Percentiles rank a stretch among this genome's conserved stretches.
phyloP scores from a whole-genome alignment of 116 monocot genomes.

The Iris pallida region DNA sequence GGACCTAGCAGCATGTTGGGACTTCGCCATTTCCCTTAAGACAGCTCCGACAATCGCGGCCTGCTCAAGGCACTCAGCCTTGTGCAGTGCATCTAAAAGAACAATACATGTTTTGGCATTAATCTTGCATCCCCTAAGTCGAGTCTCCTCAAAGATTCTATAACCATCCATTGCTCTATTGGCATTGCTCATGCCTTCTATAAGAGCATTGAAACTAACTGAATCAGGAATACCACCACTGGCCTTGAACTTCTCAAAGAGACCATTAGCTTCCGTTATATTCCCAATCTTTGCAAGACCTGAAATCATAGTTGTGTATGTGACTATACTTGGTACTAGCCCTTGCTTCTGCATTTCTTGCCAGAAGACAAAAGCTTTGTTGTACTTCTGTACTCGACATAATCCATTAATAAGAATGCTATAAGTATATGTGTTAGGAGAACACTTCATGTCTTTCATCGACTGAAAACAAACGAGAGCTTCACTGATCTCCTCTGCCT shows the following conservation, averaged over 20 bases:
- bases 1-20: constrained; percentile 44
- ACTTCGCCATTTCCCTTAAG: constrained; percentile 65
- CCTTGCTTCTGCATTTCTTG: constrained; percentile 66
- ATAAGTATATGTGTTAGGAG: constrained; percentile 49
- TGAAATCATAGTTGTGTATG: constrained; percentile 55
- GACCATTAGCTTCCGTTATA: constrained; percentile 31
- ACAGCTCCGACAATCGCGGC: constrained; percentile 68
- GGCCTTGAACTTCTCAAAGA: constrained; percentile 56
- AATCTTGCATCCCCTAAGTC: constrained; percentile 41
- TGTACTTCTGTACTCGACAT: constrained; percentile 48
- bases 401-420: constrained; percentile 57
- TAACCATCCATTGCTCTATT: constrained; percentile 52
- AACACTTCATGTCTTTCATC: constrained; percentile 56
- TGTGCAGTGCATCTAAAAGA: constrained; percentile 51
- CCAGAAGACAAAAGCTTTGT: constrained; percentile 61
- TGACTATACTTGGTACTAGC: constrained; percentile 40
- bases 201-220: constrained; percentile 46
- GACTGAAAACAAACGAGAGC: constrained; percentile 55
- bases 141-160: constrained; percentile 52
- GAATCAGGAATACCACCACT: constrained; percentile 51
- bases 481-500: constrained; percentile 55
- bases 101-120: constrained; percentile 46
- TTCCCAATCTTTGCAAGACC: constrained; percentile 55
- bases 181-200: constrained; percentile 57
- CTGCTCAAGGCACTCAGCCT: constrained; percentile 47